A percentile compares a stretch with the other conserved stretches of the same genome.
Evolutionary conservation across 306 rosid genomes (phyloP).

Genomic region (Canavalia gladiata): DNA sequence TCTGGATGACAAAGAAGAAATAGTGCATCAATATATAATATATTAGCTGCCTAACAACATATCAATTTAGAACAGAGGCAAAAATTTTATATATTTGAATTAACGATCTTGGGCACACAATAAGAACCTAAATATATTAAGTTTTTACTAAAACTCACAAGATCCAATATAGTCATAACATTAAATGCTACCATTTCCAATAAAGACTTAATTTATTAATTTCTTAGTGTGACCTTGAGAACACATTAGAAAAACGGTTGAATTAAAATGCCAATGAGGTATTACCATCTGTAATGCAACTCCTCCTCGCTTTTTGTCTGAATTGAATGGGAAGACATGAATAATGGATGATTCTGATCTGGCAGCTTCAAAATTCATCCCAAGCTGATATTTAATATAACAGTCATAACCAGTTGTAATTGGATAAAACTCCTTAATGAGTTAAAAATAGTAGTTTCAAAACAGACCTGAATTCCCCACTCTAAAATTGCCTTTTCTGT

Average conservation of each 20-base stretch:
- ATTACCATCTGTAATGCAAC: slow-evolving; percentile 70
- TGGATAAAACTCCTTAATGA: background rate
- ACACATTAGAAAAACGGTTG: background rate
- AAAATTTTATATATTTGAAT: background rate
- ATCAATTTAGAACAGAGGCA: slow-evolving; percentile 41
- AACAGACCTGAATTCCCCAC: slow-evolving; percentile 77
- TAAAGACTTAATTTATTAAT: too few relatives aligned
- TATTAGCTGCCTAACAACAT: slow-evolving; percentile 12
- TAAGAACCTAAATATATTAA: too few relatives aligned
- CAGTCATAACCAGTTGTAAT: slow-evolving; percentile 16
- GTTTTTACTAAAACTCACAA: too few relatives aligned
- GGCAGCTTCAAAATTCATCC: slow-evolving; percentile 73
- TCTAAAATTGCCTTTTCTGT: slow-evolving; percentile 87
- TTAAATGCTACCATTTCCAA: too few relatives aligned
- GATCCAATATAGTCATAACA: too few relatives aligned
- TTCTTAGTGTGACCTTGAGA: too few relatives aligned
- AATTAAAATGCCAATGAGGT: slow-evolving; percentile 4
- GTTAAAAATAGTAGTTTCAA: background rate
- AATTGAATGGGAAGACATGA: slow-evolving; percentile 87
- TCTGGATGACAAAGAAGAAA: slow-evolving; percentile 23
- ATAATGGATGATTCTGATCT: slow-evolving; percentile 71
- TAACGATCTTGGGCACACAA: background rate
- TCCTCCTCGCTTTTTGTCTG: slow-evolving; percentile 90
- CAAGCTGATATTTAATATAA: slow-evolving; percentile 66
- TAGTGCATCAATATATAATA: background rate